Conservation (phyloP, 345 rosid species). For the Lepidium sativum region DNA sequence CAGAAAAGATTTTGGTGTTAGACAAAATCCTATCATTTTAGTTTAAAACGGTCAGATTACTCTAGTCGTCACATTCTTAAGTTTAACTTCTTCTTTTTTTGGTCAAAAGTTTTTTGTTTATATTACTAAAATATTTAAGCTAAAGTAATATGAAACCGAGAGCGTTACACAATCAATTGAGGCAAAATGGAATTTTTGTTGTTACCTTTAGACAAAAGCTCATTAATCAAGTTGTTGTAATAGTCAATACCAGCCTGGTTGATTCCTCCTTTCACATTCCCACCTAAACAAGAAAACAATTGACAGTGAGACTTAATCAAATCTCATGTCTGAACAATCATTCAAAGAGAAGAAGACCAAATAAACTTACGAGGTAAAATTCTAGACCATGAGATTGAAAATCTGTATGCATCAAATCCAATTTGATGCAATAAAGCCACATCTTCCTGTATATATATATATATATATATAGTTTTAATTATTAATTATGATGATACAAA, state of each 20-base stretch:
- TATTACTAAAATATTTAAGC: background rate
- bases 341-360: background rate
- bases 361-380: slow-evolving; percentile 33
- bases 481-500: background rate
- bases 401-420: slow-evolving; percentile 41
- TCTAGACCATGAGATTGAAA: slow-evolving; percentile 48
- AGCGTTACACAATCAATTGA: background rate
- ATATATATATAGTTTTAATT: too few relatives aligned
- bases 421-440: slow-evolving; percentile 33
- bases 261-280: slow-evolving; percentile 39
- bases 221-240: slow-evolving; percentile 48
- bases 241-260: slow-evolving; percentile 43
- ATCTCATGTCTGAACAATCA: background rate
- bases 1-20: too few relatives aligned
- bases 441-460: too few relatives aligned
- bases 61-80: too few relatives aligned
- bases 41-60: too few relatives aligned
- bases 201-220: slow-evolving; percentile 31
- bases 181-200: background rate
- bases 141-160: background rate
- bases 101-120: too few relatives aligned
- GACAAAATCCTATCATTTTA: too few relatives aligned
- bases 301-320: background rate
- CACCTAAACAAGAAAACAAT: slow-evolving; percentile 20
- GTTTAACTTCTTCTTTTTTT: too few relatives aligned